phyloP scores from a whole-genome alignment of 805 yeast species.

The Candida gorgasii region DNA sequence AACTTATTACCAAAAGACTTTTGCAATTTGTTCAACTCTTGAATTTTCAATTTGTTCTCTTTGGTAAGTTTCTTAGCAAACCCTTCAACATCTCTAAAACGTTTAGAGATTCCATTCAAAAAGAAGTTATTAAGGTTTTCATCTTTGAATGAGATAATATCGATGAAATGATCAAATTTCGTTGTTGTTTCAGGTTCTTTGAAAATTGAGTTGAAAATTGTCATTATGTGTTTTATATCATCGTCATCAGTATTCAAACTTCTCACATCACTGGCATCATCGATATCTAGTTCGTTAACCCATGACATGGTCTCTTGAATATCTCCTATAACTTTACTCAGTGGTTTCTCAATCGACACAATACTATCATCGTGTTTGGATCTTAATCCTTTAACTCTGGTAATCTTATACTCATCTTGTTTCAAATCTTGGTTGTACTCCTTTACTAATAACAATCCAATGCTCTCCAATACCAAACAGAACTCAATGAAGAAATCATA shows the following conservation, averaged over 20 bases:
- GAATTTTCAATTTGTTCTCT: constrained; percentile 57
- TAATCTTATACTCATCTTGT: constrained; percentile 47
- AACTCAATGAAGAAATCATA: constrained; percentile 40
- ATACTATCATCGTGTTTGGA: constrained; percentile 33
- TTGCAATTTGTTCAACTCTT: constrained; percentile 42
- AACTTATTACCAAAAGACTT: constrained; percentile 51
- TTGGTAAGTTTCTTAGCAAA: constrained; percentile 83
- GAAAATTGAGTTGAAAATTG: constrained; percentile 20
- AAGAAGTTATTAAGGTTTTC: constrained; percentile 29
- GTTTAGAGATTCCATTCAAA: constrained; percentile 52
- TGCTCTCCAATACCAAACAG: constrained; percentile 65
- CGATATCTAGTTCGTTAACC: constrained; percentile 33
- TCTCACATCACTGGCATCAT: constrained; percentile 7
- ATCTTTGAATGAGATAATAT: constrained; percentile 27
- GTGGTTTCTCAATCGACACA: constrained; percentile 33
- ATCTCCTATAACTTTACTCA: constrained; percentile 43
- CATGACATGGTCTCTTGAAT: constrained; percentile 46
- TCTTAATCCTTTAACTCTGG: constrained; percentile 78
- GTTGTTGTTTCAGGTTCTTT: constrained; percentile 5
- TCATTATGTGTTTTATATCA: constrained; percentile 2
- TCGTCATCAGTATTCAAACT: constrained; percentile 13
- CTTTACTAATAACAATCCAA: constrained; percentile 69
- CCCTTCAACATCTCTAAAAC: constrained; percentile 88
- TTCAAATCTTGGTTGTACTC: constrained; percentile 26
- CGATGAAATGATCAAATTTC: constrained; percentile 5